phyloP scores from a whole-genome alignment of 2,329 filamentous ascomycete species.

The Cladophialophora exuberans region DNA sequence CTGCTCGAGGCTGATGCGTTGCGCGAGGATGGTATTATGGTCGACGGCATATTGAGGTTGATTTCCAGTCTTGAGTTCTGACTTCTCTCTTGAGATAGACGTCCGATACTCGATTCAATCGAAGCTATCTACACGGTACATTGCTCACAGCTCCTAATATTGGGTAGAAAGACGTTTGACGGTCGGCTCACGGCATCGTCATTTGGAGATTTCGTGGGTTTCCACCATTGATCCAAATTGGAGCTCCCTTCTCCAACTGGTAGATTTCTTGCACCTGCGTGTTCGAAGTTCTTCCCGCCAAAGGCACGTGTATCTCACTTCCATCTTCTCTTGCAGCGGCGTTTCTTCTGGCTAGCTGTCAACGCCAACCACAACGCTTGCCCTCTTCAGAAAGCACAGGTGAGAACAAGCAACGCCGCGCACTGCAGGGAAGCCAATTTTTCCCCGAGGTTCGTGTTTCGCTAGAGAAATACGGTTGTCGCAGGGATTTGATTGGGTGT shows the following conservation, averaged over 20 bases:
- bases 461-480: too few species aligned
- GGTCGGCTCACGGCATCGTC: too few species aligned
- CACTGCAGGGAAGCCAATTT: not conserved
- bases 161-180: too few species aligned
- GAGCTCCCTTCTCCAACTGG: not conserved
- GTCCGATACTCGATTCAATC: too few species aligned
- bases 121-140: too few species aligned
- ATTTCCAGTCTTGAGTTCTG: too few species aligned
- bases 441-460: not conserved
- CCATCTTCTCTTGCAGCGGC: not conserved
- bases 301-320: not conserved
- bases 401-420: not conserved
- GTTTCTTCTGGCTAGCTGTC: too few species aligned
- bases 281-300: not conserved
- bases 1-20: slow-evolving; percentile 8
- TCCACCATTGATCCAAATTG: not conserved
- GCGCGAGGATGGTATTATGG: slow-evolving; percentile 22
- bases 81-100: too few species aligned
- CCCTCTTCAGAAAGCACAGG: not conserved
- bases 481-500: not conserved
- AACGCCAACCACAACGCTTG: not conserved
- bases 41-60: slow-evolving; percentile 19
- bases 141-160: too few species aligned
- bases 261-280: not conserved
- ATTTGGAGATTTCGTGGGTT: not conserved